Conservation (phyloP, 257 asterid genomes). For the Penstemon newberryi region DNA sequence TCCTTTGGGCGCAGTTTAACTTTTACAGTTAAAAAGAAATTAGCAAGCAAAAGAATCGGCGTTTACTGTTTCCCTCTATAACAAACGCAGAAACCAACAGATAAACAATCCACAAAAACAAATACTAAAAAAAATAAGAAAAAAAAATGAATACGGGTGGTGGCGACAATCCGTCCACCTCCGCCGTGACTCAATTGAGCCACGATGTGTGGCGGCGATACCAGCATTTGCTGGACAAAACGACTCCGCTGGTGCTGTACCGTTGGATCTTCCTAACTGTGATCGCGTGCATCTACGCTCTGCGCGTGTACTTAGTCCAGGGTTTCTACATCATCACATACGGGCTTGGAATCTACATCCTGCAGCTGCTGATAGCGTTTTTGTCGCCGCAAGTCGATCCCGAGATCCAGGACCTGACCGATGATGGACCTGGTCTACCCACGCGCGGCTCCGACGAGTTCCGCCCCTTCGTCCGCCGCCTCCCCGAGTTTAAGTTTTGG, state of each 20-base stretch:
- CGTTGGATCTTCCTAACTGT: conserved; percentile 78
- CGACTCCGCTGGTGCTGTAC: conserved; percentile 75
- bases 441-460: conserved; percentile 96
- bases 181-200: conserved; percentile 51
- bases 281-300: conserved; percentile 60
- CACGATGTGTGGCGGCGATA: conserved; percentile 68
- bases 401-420: conserved; percentile 53
- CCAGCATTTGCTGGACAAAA: conserved; percentile 82
- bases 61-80: conserved; percentile 23
- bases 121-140: not conserved
- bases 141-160: conserved; percentile 68
- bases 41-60: conserved; percentile 15
- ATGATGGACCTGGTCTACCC: conserved; percentile 78
- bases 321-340: conserved; percentile 95
- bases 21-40: not conserved
- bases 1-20: conserved; percentile 14
- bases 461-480: conserved; percentile 98
- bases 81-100: not conserved
- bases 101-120: not conserved
- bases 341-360: conserved; percentile 83
- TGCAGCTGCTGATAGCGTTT: conserved; percentile 90
- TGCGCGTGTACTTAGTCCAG: conserved; percentile 70
- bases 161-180: conserved; percentile 46
- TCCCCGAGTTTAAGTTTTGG: conserved; percentile 99
- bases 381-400: conserved; percentile 99